Evolutionary conservation across 1,139 yeast genomes (phyloP).

Genomic region (Suhomyces ambrosiae): DNA sequence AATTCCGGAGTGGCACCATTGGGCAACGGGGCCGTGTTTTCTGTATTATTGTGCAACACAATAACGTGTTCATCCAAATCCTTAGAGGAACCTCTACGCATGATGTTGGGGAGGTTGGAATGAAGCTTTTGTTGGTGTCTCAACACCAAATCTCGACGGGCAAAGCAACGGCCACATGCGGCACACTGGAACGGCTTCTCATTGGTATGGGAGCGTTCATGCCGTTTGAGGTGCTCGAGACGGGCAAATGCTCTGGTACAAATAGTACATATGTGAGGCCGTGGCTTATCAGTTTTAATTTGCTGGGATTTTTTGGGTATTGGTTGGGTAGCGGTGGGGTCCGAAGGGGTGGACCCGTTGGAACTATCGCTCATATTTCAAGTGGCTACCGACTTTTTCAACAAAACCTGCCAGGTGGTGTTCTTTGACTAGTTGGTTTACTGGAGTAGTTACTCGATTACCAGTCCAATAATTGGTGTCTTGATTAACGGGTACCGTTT

Average conservation of each 20-base stretch:
- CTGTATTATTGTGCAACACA: slow-evolving; percentile 46
- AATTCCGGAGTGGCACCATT: slow-evolving; percentile 14
- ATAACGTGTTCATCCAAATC: slow-evolving; percentile 40
- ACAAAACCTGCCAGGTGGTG: too few species aligned
- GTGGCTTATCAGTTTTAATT: slow-evolving; percentile 66
- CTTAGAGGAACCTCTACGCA: slow-evolving; percentile 21
- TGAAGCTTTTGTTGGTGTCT: slow-evolving; percentile 49
- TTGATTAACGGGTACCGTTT: too few species aligned
- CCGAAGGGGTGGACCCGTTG: slow-evolving; percentile 9
- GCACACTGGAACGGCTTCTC: slow-evolving; percentile 49
- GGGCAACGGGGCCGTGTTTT: slow-evolving; percentile 49
- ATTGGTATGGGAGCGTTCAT: slow-evolving; percentile 37
- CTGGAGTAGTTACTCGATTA: too few species aligned
- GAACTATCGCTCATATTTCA: slow-evolving; percentile 11
- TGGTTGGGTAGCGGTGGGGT: slow-evolving; percentile 50
- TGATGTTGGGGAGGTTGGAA: slow-evolving; percentile 21
- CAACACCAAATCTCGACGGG: slow-evolving; percentile 49
- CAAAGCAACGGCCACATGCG: slow-evolving; percentile 53
- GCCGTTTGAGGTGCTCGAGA: slow-evolving; percentile 35
- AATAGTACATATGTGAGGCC: slow-evolving; percentile 33
- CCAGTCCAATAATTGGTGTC: too few species aligned
- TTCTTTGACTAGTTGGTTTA: too few species aligned
- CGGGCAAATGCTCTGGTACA: slow-evolving; percentile 39
- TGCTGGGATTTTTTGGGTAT: slow-evolving; percentile 85
- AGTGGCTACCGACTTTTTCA: too few species aligned